phyloP scores from a whole-genome alignment of 768 basidiomycete genomes.

The Tephrocybe rancida region DNA sequence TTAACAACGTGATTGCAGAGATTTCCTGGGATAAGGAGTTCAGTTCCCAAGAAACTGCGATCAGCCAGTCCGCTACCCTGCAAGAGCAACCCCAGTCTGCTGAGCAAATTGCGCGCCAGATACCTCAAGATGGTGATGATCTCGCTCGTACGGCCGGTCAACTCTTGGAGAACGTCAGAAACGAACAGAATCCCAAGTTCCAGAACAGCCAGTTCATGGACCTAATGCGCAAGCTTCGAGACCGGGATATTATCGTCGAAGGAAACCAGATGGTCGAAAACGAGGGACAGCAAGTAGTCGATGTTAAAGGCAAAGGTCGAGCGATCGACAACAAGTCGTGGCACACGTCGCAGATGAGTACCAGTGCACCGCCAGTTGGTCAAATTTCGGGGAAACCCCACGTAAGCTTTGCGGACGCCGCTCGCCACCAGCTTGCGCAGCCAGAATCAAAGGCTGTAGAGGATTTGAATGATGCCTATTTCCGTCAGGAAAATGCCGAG shows the following conservation, averaged over 20 bases:
- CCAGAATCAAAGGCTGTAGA: constrained; percentile 12
- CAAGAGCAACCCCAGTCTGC: constrained; percentile 24
- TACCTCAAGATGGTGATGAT: constrained; percentile 55
- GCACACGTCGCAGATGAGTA: constrained; percentile 8
- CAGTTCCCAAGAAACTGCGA: constrained; percentile 51
- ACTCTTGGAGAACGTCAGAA: constrained; percentile 72
- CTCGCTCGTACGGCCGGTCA: constrained; percentile 80
- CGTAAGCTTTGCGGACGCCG: constrained; percentile 8
- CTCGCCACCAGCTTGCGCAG: constrained; percentile 3
- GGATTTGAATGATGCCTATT: constrained; percentile 67
- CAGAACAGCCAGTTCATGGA: constrained; percentile 81
- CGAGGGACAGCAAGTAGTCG: constrained; percentile 34
- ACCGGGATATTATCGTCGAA: constrained; percentile 76
- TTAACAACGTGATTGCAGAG: constrained; percentile 26
- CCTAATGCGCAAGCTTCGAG: constrained; percentile 84
- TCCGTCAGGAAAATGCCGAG: constrained; percentile 71
- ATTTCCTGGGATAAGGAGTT: constrained; percentile 70
- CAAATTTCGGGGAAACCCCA: constrained; percentile 4
- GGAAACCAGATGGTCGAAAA: constrained; percentile 77
- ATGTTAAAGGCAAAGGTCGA: constrained; percentile 74
- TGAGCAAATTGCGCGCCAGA: constrained; percentile 18
- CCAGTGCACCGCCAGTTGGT: constrained; percentile 11
- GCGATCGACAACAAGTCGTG: constrained; percentile 32
- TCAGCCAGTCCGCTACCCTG: constrained; percentile 15
- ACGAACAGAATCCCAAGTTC: constrained; percentile 84